Conservation (phyloP, 1,284 basidiomycete species). For the Irpex rosettiformis region DNA sequence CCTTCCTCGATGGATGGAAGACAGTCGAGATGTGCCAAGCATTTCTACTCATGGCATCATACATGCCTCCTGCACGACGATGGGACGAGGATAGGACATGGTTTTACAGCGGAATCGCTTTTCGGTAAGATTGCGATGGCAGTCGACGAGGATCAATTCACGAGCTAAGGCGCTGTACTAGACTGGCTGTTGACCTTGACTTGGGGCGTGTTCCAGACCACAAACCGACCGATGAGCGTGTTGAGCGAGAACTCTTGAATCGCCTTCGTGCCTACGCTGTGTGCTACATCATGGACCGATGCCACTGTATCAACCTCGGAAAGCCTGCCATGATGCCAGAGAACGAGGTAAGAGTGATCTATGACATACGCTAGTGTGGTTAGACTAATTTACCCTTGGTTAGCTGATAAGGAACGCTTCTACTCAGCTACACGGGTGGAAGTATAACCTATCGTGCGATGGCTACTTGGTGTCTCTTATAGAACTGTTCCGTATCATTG, state of each 20-base stretch:
- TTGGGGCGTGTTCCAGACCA: constrained; percentile 35
- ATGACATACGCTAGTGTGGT: constrained; percentile 17
- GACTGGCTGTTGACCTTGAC: constrained; percentile 43
- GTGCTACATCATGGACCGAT: constrained; percentile 44
- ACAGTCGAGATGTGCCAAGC: constrained; percentile 34
- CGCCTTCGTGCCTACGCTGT: constrained; percentile 44
- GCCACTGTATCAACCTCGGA: constrained; percentile 40
- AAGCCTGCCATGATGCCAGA: constrained; percentile 43
- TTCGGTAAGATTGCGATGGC: constrained; percentile 16
- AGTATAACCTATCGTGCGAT: constrained; percentile 28
- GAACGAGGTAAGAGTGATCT: constrained; percentile 29
- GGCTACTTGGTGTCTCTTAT: constrained; percentile 27
- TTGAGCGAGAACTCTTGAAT: constrained; percentile 44
- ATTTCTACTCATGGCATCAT: constrained; percentile 30
- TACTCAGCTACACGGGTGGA: constrained; percentile 22
- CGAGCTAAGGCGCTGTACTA: constrained; percentile 12
- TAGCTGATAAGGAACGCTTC: constrained; percentile 26
- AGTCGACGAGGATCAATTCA: too few relatives aligned
- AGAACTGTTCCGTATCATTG: constrained; percentile 31
- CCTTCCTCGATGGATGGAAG: constrained; percentile 34
- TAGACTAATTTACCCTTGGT: constrained; percentile 8
- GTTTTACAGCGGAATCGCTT: constrained; percentile 32
- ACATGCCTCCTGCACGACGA: constrained; percentile 28
- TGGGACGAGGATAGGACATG: constrained; percentile 34
- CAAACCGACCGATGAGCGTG: constrained; percentile 31